Evolutionary conservation across 75 land plant genomes (phyloP).

Genomic region (Sequoia sempervirens): DNA sequence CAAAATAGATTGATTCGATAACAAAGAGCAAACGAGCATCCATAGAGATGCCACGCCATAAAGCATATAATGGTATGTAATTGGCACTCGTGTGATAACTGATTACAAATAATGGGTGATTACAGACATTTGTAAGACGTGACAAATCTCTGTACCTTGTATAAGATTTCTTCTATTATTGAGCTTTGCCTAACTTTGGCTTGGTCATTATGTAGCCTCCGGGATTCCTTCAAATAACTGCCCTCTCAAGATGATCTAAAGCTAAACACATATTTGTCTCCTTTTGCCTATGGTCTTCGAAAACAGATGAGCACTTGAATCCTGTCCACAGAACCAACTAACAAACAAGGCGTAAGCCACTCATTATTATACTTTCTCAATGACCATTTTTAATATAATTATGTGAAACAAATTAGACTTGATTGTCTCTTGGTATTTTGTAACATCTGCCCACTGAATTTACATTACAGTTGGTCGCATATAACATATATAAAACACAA

Average conservation of each 20-base stretch:
- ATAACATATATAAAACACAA: not conserved
- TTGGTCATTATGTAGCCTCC: not conserved
- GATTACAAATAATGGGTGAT: not conserved
- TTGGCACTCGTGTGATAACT: not conserved
- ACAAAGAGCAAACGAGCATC: not conserved
- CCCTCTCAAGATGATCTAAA: not conserved
- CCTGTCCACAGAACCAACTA: not conserved
- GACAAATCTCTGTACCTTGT: not conserved
- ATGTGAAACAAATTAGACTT: not conserved
- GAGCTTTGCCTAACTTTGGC: not conserved
- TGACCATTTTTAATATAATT: not conserved
- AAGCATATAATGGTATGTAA: not conserved
- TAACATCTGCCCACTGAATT: not conserved
- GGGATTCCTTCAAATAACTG: not conserved
- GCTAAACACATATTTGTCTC: not conserved
- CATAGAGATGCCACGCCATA: not conserved
- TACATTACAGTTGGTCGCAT: not conserved
- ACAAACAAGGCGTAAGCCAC: not conserved
- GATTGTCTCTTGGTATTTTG: not conserved
- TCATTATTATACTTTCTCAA: not conserved
- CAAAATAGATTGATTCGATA: not conserved
- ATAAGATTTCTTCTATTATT: not conserved
- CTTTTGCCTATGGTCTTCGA: not conserved
- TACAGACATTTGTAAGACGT: not conserved
- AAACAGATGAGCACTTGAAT: slow-evolving; percentile 1